Percentiles rank a stretch among this genome's conserved stretches.
Evolutionary conservation across 129 eudicot species (phyloP).

Genomic region (Lactuca sativa): DNA sequence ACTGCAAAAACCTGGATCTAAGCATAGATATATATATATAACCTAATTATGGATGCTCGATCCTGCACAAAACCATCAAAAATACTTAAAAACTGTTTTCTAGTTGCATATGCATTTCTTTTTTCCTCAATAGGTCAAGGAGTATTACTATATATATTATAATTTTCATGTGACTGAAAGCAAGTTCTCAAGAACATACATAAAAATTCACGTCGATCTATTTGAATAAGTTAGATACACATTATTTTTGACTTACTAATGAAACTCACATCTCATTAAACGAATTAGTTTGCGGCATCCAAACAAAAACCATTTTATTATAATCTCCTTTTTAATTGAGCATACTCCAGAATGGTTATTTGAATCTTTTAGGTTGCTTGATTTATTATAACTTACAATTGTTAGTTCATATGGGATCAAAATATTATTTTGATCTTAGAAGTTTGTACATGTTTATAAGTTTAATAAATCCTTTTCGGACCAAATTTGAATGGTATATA

Average conservation of each 20-base stretch:
- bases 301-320: no score
- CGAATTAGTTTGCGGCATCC: not conserved
- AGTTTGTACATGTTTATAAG: no score
- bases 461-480: not conserved
- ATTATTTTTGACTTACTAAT: no score
- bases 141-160: no score
- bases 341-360: not conserved
- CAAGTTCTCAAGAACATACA: not conserved
- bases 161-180: not conserved
- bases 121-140: not conserved
- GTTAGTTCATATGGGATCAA: not conserved
- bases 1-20: not conserved
- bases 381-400: not conserved
- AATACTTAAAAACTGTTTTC: not conserved
- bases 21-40: no score
- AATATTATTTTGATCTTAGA: no score
- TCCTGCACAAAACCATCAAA: not conserved
- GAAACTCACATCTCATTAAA: not conserved
- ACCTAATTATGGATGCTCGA: not conserved
- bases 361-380: not conserved
- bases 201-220: not conserved
- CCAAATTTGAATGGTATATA: no score
- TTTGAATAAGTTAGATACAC: not conserved
- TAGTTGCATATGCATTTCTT: not conserved
- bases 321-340: no score